phyloP scores from a whole-genome alignment of 352 stramenopile genomes.

The Pythium apleroticum region DNA sequence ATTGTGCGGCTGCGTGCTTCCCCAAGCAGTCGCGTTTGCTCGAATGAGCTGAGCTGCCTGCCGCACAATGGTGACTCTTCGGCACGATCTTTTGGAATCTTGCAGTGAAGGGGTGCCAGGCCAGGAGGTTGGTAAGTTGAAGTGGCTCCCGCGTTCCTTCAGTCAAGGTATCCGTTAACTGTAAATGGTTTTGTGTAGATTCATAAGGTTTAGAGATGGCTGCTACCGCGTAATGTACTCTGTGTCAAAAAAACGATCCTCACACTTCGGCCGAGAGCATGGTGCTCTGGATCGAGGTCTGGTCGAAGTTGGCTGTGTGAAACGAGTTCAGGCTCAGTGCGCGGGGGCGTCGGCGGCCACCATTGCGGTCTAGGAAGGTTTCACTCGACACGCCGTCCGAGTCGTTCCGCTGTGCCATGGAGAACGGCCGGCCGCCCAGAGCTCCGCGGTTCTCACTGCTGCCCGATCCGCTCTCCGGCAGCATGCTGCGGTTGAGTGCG shows the following conservation, averaged over 20 bases:
- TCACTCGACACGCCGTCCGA: constrained; percentile 33
- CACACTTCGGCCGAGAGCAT: constrained; percentile 29
- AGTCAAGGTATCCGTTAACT: too few relatives aligned
- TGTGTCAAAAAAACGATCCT: neutral
- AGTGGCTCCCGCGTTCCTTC: too few relatives aligned
- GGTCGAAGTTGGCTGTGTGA: constrained; percentile 81
- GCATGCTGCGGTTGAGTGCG: constrained; percentile 66
- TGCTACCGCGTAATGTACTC: neutral
- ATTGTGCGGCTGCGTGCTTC: neutral
- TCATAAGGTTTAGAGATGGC: too few relatives aligned
- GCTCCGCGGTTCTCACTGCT: constrained; percentile 34
- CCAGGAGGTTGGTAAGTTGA: too few relatives aligned
- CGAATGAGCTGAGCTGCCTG: neutral
- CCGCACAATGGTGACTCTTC: constrained; percentile 1
- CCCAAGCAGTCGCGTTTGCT: neutral
- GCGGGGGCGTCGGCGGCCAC: constrained; percentile 8
- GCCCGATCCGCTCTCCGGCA: constrained; percentile 37
- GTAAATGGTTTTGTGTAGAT: neutral
- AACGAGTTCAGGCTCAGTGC: constrained; percentile 77
- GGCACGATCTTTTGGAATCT: neutral
- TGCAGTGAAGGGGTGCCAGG: neutral
- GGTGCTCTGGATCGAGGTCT: constrained; percentile 37
- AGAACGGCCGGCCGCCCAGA: constrained; percentile 49
- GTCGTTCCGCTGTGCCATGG: constrained; percentile 23
- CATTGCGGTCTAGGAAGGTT: neutral